Base-by-base conservation (phyloP, 2,329 filamentous ascomycete species). In the Ramularia endophylla region DNA sequence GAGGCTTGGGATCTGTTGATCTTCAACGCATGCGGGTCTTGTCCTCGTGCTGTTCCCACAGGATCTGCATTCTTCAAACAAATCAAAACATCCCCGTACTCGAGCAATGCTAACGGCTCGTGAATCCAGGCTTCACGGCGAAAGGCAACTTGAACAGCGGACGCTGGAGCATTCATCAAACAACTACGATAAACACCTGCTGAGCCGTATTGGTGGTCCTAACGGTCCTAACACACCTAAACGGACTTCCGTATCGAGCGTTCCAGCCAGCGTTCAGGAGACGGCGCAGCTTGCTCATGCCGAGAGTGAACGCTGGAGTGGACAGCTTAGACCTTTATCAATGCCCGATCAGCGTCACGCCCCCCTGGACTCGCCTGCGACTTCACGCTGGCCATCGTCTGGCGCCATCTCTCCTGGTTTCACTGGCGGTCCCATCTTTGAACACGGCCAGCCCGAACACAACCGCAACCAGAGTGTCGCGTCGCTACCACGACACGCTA, bases 101-200 rank as follows among this genome's bases (percentile, higher is more conserved):
- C 36, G 33, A 44, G 44, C 37, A 12, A 50, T 50, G 49, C 49
- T 52, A 29, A 44, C 28, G 17, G 37, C 39, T 30, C 29, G 39
- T 16, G 28, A 35, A 17, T 28, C 11, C 58, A 78, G 75, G 56
- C 63, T 80, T 41, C 75, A 77, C 50, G 77, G 77, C 54, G 77
- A 80, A 60, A 69, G 68, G 37, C 73, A 79, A 47, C 69, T 80
- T 35, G 78, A 77, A 34, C 70, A 74, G 48, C 67, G 72, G 47
- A 72, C 75, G 34, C 70, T 79, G 29, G 71, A 77, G 50, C 71
- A 69, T 42, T 79, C 76, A 2, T 79, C 75, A 17, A 74, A 80
- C 54, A 75, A 72, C 22, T 81, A 81, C 60, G 78, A 81, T 54
- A 74, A 80, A 57, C 74, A 78, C 47, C 62, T 81, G 9, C 61